Conservation (phyloP, 2,329 filamentous ascomycete species). For the Monilinia laxa region DNA sequence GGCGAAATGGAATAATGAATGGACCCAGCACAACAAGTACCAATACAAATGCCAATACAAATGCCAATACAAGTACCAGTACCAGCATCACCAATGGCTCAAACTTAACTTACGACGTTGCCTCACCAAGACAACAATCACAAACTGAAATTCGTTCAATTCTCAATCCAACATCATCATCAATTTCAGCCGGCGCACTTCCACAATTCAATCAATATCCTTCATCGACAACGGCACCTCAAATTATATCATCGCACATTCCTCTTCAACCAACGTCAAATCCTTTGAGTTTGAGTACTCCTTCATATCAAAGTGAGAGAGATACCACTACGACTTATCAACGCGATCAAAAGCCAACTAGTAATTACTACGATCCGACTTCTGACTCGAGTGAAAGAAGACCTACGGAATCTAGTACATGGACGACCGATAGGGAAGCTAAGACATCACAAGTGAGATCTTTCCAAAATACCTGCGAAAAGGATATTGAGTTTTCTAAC, state of each 20-base stretch:
- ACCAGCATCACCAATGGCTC: slow-evolving; percentile 11
- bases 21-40: slow-evolving; percentile 17
- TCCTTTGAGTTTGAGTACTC: slow-evolving; percentile 27
- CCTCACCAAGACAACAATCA: slow-evolving; percentile 18
- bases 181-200: slow-evolving; percentile 30
- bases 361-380: slow-evolving; percentile 49
- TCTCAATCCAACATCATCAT: slow-evolving; percentile 14
- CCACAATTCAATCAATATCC: slow-evolving; percentile 39
- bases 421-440: slow-evolving; percentile 36
- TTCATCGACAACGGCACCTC: slow-evolving; percentile 31
- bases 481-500: slow-evolving; percentile 10
- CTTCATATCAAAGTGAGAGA: slow-evolving; percentile 37
- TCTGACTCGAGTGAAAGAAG: slow-evolving; percentile 46
- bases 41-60: background rate
- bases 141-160: slow-evolving; percentile 20
- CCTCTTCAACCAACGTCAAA: slow-evolving; percentile 25
- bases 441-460: slow-evolving; percentile 39
- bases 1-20: slow-evolving; percentile 27
- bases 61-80: background rate
- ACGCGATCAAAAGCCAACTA: slow-evolving; percentile 43
- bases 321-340: slow-evolving; percentile 33
- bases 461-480: slow-evolving; percentile 17
- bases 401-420: slow-evolving; percentile 39
- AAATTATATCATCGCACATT: slow-evolving; percentile 36
- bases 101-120: slow-evolving; percentile 16